phyloP scores from a whole-genome alignment of 2,329 filamentous ascomycete species.

The Fusarium virguliforme region DNA sequence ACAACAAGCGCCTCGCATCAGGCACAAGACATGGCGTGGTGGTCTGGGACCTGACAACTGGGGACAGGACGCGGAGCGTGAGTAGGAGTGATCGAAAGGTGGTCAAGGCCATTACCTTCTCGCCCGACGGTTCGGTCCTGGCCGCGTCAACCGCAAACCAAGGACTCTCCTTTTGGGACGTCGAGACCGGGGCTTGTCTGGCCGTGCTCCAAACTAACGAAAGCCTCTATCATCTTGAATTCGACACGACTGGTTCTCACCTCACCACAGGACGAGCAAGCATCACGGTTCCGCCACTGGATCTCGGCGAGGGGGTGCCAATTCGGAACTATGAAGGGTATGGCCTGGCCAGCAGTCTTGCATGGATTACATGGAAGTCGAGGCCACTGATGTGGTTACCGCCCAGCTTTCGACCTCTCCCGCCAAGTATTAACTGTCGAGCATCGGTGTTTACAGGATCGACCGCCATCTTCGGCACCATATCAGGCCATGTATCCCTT shows the following conservation, averaged over 20 bases:
- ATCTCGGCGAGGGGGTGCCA: neutral
- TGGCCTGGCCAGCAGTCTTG: neutral
- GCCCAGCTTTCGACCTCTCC: neutral
- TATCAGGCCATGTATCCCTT: neutral
- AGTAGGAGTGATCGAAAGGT: too few relatives aligned
- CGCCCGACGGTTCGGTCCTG: neutral
- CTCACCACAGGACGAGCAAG: neutral
- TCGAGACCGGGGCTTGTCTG: neutral
- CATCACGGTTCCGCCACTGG: neutral
- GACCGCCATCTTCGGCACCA: neutral
- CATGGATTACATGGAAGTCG: slow-evolving; percentile 8
- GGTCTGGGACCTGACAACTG: neutral
- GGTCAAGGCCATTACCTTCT: neutral
- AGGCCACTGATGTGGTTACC: neutral
- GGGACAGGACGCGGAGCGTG: neutral
- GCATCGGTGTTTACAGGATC: neutral
- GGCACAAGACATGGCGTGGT: too few relatives aligned
- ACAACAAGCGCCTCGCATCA: neutral
- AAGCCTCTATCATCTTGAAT: neutral
- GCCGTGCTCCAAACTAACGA: neutral
- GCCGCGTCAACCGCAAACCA: neutral
- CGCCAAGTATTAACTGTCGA: too few relatives aligned
- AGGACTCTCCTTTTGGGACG: neutral
- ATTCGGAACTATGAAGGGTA: neutral
- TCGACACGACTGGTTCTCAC: neutral